Percentiles rank a stretch among this genome's conserved stretches.
Conservation (phyloP, 2,329 filamentous ascomycete genomes). For the Rhynchosporium graminicola region DNA sequence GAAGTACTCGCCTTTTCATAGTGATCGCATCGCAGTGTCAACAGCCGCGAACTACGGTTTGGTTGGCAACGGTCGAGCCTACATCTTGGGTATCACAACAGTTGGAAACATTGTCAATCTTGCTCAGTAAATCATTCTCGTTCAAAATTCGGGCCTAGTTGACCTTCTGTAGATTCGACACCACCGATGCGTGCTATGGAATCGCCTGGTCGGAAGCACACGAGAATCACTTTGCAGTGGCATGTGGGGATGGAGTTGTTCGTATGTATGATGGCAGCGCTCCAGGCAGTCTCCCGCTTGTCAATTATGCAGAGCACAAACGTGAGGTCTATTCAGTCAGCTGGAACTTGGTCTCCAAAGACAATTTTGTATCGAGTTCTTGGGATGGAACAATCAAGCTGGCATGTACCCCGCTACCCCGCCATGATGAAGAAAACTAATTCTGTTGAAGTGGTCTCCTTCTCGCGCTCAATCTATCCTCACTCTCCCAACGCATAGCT, state of each 20-base stretch:
- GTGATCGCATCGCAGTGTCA: constrained; percentile 88
- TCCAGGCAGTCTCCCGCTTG: constrained; percentile 79
- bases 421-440: constrained; percentile 18
- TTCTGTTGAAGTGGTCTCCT: constrained; percentile 71
- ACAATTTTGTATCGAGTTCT: constrained; percentile 85
- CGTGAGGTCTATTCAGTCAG: constrained; percentile 89
- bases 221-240: constrained; percentile 88
- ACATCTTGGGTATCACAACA: constrained; percentile 78
- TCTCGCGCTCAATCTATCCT: constrained; percentile 71
- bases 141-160: not conserved
- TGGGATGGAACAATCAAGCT: constrained; percentile 98
- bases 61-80: constrained; percentile 91
- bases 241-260: constrained; percentile 89
- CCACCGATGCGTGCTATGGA: constrained; percentile 95
- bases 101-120: constrained; percentile 76
- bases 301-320: constrained; percentile 91
- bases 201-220: constrained; percentile 94
- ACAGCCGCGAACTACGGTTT: constrained; percentile 95
- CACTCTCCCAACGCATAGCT: constrained; percentile 88
- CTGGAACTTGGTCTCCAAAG: constrained; percentile 91
- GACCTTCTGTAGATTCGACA: constrained; percentile 67
- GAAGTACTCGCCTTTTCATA: constrained; percentile 98
- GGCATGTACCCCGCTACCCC: constrained; percentile 43
- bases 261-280: constrained; percentile 86
- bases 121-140: constrained; percentile 62